Conservation (phyloP, 768 basidiomycete species). For the Trametes villosa region DNA sequence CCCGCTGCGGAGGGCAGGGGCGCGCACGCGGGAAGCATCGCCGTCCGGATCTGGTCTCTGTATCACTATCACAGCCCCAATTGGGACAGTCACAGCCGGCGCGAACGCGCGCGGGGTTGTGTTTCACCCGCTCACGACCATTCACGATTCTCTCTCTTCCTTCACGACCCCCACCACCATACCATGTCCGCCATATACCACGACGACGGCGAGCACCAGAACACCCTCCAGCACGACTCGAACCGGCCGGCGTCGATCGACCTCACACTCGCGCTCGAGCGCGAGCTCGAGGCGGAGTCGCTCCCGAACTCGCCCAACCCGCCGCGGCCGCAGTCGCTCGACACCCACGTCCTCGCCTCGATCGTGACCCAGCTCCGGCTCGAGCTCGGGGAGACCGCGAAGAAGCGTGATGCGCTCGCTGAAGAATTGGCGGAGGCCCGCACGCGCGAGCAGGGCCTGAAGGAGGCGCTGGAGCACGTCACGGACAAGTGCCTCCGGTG, state of each 20-base stretch:
- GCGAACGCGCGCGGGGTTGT: conserved; percentile 1
- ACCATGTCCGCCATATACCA: conserved; percentile 27
- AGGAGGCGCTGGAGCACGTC: conserved; percentile 66
- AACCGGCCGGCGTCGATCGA: conserved; percentile 64
- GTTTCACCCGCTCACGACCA: conserved; percentile 1
- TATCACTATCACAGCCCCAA: conserved; percentile 35
- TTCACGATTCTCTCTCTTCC: neutral
- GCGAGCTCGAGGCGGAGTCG: conserved; percentile 69
- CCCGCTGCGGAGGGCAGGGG: neutral
- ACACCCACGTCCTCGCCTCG: conserved; percentile 75
- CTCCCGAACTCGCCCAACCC: conserved; percentile 50
- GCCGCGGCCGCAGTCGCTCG: conserved; percentile 57
- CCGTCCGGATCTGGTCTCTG: conserved; percentile 12
- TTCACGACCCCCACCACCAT: conserved; percentile 19
- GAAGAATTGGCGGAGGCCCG: conserved; percentile 53
- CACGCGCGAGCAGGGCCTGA: conserved; percentile 59
- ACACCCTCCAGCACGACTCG: conserved; percentile 23
- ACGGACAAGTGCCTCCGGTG: conserved; percentile 64
- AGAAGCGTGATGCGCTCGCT: conserved; percentile 72
- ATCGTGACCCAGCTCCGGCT: conserved; percentile 74
- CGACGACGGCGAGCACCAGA: conserved; percentile 18
- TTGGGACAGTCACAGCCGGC: neutral
- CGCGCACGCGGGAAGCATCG: conserved; percentile 1
- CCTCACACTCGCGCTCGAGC: conserved; percentile 79
- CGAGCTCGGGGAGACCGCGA: conserved; percentile 63